Base-by-base conservation (phyloP, 176 grass and related monocot species). In the Canna indica region DNA sequence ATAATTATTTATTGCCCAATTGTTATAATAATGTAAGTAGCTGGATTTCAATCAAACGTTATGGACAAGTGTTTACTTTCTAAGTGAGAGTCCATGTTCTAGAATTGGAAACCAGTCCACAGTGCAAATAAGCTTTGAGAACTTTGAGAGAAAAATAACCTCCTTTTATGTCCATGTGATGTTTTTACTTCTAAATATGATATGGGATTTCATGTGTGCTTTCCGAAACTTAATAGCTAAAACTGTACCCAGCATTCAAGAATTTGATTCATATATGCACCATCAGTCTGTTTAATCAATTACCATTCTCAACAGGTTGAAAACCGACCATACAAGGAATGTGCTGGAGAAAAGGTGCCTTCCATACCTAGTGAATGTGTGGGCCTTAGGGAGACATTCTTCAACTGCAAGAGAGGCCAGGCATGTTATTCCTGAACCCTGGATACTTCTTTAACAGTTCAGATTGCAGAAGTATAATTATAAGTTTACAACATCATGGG, bases 381-480 rank as follows among this genome's bases (percentile, higher is more conserved):
- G 61, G 95, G 95, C 33, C 61, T 99, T 73, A 83, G 95, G 27
- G 95, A 99, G 81, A 99, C 95, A 62, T 99, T 94, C 70, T 99
- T 99, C 78, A 94, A 94, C 76, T 94, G 95, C 86, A 99, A 99
- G 68, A 89, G 95, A 26, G 90, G 95, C 75, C 90, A 99, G 86
- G 95, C 79, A 85, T 75, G 75, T 84, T 20, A 77, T 66, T 7
- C 38, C 32, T n/a, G 59, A 54, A n/a, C 4, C 46, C 30, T 47
- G 26, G n/a, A 62, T 58, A 52, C 74, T 76, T 20, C 16, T 75
- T 75, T 25, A 75, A 47, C 34, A 36, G 44, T 59, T 73, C 60
- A 48, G 17, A 34, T n/a, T 17, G 17, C 25, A 20, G 20, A 58
- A 57, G 17, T 34, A 56, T 38, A 27, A 36, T 62, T 31, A 30